phyloP scores from a whole-genome alignment of 2,329 filamentous ascomycete genomes.

The Hypoxylon sp. region DNA sequence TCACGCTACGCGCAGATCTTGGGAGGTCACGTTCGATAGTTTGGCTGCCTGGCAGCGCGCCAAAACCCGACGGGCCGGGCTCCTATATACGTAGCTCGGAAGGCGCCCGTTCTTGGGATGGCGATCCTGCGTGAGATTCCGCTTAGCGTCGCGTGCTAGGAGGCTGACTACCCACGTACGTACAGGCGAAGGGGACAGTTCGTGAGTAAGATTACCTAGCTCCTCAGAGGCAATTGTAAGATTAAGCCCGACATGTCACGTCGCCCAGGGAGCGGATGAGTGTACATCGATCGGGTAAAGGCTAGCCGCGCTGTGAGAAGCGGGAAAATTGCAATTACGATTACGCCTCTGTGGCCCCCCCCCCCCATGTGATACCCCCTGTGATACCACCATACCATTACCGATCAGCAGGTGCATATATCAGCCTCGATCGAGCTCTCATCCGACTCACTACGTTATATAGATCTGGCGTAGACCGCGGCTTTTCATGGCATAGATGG shows the following conservation, averaged over 20 bases:
- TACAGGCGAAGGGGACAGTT: not conserved
- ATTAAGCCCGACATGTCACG: not conserved
- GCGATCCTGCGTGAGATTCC: slow-evolving; percentile 15
- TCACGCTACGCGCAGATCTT: not conserved
- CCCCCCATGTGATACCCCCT: slow-evolving; percentile 2
- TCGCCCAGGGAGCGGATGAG: not conserved
- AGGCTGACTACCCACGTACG: not conserved
- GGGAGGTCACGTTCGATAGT: not conserved
- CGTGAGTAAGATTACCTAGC: not conserved
- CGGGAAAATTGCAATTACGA: not conserved
- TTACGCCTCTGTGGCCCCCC: too few species aligned
- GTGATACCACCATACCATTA: too few species aligned
- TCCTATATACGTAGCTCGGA: not conserved
- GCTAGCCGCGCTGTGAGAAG: not conserved
- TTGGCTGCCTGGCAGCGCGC: not conserved
- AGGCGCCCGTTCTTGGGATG: not conserved
- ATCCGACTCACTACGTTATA: slow-evolving; percentile 4
- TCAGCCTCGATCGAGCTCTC: slow-evolving; percentile 1
- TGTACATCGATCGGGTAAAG: not conserved
- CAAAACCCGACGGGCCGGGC: not conserved
- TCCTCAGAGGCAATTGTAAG: not conserved
- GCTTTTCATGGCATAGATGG: not conserved
- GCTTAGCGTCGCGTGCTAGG: not conserved
- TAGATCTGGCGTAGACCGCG: not conserved
- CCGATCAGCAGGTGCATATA: not conserved